Percentiles rank a stretch among this genome's conserved stretches.
phyloP scores from a whole-genome alignment of 2,329 filamentous ascomycete species.

The Aureobasidium leucospermi region DNA sequence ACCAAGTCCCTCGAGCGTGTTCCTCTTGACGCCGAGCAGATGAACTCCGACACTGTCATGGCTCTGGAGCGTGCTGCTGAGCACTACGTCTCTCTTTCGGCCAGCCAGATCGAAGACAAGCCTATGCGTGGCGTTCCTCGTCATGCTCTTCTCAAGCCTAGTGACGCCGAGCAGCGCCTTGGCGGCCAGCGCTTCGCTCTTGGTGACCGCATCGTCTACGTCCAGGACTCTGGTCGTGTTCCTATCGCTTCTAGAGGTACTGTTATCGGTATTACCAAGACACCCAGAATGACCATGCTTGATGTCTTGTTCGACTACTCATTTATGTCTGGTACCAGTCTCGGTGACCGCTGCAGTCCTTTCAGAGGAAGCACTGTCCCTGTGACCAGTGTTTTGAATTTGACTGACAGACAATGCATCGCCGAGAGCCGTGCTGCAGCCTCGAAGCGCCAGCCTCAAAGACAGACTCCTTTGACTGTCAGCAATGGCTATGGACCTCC shows the following conservation, averaged over 20 bases:
- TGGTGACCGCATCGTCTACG: conserved; percentile 88
- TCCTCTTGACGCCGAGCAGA: conserved; percentile 91
- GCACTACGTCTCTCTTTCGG: conserved; percentile 44
- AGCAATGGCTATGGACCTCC: conserved; percentile 47
- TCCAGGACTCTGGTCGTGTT: conserved; percentile 86
- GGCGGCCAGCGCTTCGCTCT: conserved; percentile 75
- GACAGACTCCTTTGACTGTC: conserved; percentile 13
- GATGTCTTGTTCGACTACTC: conserved; percentile 90
- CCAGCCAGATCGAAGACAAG: conserved; percentile 50
- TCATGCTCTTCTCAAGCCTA: conserved; percentile 81
- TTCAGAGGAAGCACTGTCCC: conserved; percentile 93
- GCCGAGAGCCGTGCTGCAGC: conserved; percentile 40
- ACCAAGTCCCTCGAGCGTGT: conserved; percentile 90
- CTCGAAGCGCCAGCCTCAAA: conserved; percentile 16
- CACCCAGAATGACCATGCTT: conserved; percentile 70
- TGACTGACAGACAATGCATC: conserved; percentile 74
- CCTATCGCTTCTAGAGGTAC: conserved; percentile 88
- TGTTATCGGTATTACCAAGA: conserved; percentile 89
- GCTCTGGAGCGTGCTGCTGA: conserved; percentile 73
- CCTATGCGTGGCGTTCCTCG: conserved; percentile 76
- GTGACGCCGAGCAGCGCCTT: conserved; percentile 88
- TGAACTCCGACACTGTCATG: conserved; percentile 84
- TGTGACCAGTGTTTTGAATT: conserved; percentile 79
- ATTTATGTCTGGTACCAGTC: conserved; percentile 94
- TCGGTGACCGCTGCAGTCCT: conserved; percentile 81